phyloP scores from a whole-genome alignment of 192 early-diverging fungal genomes.

The Glomus cerebriforme region DNA sequence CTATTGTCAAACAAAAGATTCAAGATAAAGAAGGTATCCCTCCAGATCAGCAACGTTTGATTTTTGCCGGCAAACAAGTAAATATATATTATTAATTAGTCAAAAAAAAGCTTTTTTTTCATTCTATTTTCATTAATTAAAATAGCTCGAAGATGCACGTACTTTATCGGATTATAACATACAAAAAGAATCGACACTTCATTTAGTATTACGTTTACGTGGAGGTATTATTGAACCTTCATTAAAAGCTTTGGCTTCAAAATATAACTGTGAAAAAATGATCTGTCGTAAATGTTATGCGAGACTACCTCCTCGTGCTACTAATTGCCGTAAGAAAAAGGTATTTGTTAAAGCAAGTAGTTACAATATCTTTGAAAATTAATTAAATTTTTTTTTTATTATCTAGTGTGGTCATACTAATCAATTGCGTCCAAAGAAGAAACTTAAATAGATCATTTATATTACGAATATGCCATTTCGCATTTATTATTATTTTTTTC shows the following conservation, averaged over 20 bases:
- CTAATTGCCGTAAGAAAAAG: constrained; percentile 99
- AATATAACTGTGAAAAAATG: constrained; percentile 99
- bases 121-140: not conserved
- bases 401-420: constrained; percentile 93
- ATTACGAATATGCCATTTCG: no score
- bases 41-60: constrained; percentile 99
- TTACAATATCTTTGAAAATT: not conserved
- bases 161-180: constrained; percentile 99
- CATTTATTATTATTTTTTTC: not conserved
- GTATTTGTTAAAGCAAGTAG: not conserved
- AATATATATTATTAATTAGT: not conserved
- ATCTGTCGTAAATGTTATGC: constrained; percentile 99
- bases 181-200: constrained; percentile 99
- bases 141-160: constrained; percentile 96
- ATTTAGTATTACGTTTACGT: constrained; percentile 95
- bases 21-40: constrained; percentile 93
- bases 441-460: constrained; percentile 76
- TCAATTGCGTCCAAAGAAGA: constrained; percentile 99
- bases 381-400: not conserved
- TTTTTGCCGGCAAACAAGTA: constrained; percentile 96
- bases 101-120: not conserved
- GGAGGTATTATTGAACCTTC: constrained; percentile 99
- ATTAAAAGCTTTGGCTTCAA: constrained; percentile 96
- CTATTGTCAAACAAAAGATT: constrained; percentile 81
- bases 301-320: constrained; percentile 97